Conservation (phyloP, 2,329 filamentous ascomycete species). For the Escovopsis sp. region DNA sequence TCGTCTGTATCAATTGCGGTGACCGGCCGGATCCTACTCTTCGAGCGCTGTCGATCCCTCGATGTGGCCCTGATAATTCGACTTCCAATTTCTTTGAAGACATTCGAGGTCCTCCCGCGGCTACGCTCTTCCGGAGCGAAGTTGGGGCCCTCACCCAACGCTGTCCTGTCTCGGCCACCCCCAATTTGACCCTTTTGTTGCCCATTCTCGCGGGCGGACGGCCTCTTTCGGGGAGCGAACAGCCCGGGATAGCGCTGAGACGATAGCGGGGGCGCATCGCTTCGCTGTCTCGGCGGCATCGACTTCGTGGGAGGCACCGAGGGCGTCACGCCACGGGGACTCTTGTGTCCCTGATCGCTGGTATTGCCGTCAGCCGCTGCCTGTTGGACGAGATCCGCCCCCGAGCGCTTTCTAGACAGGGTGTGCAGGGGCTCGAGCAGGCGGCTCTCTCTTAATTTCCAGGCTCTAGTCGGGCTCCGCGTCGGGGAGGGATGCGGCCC, state of each 20-base stretch:
- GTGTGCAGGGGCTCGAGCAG: slow-evolving; percentile 33
- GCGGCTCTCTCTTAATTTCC: slow-evolving; percentile 41
- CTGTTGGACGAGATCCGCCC: slow-evolving; percentile 17
- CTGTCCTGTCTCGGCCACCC: too few species aligned
- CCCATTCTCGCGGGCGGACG: not conserved
- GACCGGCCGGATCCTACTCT: slow-evolving; percentile 9
- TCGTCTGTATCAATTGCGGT: slow-evolving; percentile 18
- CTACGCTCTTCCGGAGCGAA: slow-evolving; percentile 21
- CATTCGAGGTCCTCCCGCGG: slow-evolving; percentile 23
- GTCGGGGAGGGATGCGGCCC: not conserved
- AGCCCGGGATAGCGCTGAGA: slow-evolving; percentile 34
- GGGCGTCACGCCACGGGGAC: slow-evolving; percentile 5
- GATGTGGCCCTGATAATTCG: slow-evolving; percentile 23
- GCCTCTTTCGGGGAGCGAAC: slow-evolving; percentile 19
- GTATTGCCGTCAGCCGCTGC: slow-evolving; percentile 27
- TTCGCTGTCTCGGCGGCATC: slow-evolving; percentile 12
- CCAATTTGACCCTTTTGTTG: too few species aligned
- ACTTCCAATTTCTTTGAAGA: slow-evolving; percentile 38
- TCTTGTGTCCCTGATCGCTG: slow-evolving; percentile 33
- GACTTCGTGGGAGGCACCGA: slow-evolving; percentile 6
- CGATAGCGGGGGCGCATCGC: slow-evolving; percentile 35
- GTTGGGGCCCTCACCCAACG: too few species aligned
- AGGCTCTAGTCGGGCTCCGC: slow-evolving; percentile 16
- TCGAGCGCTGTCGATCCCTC: slow-evolving; percentile 17
- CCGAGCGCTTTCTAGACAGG: slow-evolving; percentile 19